phyloP scores from a whole-genome alignment of 352 stramenopile genomes.

The Hyaloperonospora arabidopsidis region DNA sequence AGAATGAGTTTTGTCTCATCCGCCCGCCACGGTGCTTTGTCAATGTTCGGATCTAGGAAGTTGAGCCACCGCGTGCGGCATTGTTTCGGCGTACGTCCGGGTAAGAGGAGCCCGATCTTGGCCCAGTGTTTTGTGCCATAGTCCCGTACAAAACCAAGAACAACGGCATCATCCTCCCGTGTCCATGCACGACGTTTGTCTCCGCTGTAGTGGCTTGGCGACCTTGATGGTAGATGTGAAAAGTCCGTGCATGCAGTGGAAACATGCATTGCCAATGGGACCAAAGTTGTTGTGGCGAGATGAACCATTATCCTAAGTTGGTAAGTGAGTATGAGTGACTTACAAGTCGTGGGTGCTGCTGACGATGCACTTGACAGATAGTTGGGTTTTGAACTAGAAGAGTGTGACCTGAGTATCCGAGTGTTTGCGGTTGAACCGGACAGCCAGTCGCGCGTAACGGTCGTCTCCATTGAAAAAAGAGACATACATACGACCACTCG shows the following conservation, averaged over 20 bases:
- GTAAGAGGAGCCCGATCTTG: conserved; percentile 88
- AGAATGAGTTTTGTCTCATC: conserved; percentile 88
- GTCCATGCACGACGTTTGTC: conserved; percentile 62
- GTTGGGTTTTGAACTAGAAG: conserved; percentile 18
- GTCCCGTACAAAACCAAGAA: conserved; percentile 59
- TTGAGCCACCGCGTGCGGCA: conserved; percentile 95
- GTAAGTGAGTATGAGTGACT: too few relatives aligned
- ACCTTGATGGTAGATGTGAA: conserved; percentile 1
- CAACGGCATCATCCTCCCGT: conserved; percentile 50
- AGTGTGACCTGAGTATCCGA: neutral
- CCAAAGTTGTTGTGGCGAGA: too few relatives aligned
- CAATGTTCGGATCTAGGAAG: conserved; percentile 89
- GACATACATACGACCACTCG: conserved; percentile 12
- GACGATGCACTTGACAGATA: conserved; percentile 4
- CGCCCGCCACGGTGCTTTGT: conserved; percentile 88
- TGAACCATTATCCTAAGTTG: too few relatives aligned
- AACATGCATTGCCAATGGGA: conserved; percentile 5
- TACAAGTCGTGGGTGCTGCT: too few relatives aligned
- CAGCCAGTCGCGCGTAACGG: conserved; percentile 15
- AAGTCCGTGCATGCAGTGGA: neutral
- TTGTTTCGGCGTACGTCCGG: conserved; percentile 92
- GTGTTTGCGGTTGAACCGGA: too few relatives aligned
- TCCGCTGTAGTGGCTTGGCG: neutral
- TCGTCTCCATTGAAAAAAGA: conserved; percentile 1
- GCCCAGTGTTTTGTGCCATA: conserved; percentile 88